phyloP scores from a whole-genome alignment of 2,329 filamentous ascomycete genomes.

The Scortechinia acanthostroma region DNA sequence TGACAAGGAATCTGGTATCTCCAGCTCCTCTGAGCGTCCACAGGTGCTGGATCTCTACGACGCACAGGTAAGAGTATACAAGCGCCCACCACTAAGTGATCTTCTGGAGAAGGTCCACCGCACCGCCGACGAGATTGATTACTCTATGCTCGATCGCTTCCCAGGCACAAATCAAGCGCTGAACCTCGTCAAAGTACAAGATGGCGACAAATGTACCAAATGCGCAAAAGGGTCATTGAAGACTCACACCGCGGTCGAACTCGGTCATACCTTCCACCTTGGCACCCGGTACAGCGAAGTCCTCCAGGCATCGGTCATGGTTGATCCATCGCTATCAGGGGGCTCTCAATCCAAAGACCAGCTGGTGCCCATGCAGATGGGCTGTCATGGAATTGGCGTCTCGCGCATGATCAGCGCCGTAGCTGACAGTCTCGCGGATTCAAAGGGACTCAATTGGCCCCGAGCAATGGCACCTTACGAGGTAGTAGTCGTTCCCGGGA shows the following conservation, averaged over 20 bases:
- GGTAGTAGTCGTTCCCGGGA: slow-evolving; percentile 53
- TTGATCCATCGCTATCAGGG: slow-evolving; percentile 19
- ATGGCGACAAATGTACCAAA: slow-evolving; percentile 67
- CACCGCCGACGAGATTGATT: slow-evolving; percentile 5
- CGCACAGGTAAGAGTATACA: slow-evolving; percentile 24
- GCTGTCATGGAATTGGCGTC: slow-evolving; percentile 90
- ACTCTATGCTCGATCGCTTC: slow-evolving; percentile 17
- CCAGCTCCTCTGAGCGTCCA: slow-evolving; percentile 15
- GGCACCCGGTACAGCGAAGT: slow-evolving; percentile 80
- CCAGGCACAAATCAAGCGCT: slow-evolving; percentile 29
- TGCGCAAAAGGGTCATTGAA: slow-evolving; percentile 59
- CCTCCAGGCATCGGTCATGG: slow-evolving; percentile 54
- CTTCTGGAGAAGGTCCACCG: slow-evolving; percentile 17
- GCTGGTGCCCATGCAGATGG: slow-evolving; percentile 72
- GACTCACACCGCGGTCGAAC: slow-evolving; percentile 71
- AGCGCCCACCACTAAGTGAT: slow-evolving; percentile 24
- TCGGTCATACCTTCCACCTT: slow-evolving; percentile 92
- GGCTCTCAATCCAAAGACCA: not conserved
- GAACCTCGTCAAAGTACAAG: slow-evolving; percentile 56
- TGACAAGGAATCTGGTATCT: slow-evolving; percentile 5
- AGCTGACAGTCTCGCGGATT: slow-evolving; percentile 68
- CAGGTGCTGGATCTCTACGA: slow-evolving; percentile 28
- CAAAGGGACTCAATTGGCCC: slow-evolving; percentile 79
- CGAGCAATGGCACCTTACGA: slow-evolving; percentile 79
- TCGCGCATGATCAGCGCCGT: slow-evolving; percentile 84